Evolutionary conservation across 2,329 filamentous ascomycete genomes (phyloP), one percentile per base, ranked within the genome.

Genomic region (Graphilbum sp.): DNA sequence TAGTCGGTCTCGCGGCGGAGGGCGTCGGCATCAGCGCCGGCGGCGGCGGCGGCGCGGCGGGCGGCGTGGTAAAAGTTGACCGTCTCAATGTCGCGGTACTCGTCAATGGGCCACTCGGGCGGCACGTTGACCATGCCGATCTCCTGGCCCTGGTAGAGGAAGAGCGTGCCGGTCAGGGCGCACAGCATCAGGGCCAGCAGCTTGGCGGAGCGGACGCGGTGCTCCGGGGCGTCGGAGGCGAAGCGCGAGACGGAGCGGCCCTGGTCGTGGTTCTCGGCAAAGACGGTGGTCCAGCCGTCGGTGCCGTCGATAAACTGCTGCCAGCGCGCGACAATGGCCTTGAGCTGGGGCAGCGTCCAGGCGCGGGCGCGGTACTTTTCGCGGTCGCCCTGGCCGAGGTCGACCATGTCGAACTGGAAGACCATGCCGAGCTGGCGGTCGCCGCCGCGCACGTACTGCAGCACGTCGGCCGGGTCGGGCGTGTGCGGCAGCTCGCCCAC

Each of bases 401-500:
- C 67, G 8, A 80, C 72, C 34, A 75, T 64, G 45, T 75, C 70
- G 44, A 77, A 75, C 46, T 75, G 72, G 53, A 82, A 81, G 2
- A 79, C 72, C 77, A 81, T 82, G 50, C 73, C 68, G 35, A 82
- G 56, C 52, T 79, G 69, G 41, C 66, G 65, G 39, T 70, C 67
- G 21, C 63, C 55, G 1, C 69, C 64, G 3, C 66, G 65, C 13
- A 80, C 71, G 44, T 77, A 80, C 16, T 62, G 50, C 8, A 79
- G 54, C 2, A 80, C 72, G 29, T 69, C 60, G 4, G 55, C 53
- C 21, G 67, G 62, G 39, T 77, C 66, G 0, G 69, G 73, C 0
- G 75, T 78, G 46, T 68, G 57, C 0, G 76, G 74, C 20, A 80
- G 67, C 54, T 84, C 79, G 35, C 79, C 79, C 0, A 83, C 76